These are phyloP conservation scores for Penicillium sp. DNA, from an alignment of 2,329 filamentous ascomycete genomes.

Conservation along the genomic window DNA sequence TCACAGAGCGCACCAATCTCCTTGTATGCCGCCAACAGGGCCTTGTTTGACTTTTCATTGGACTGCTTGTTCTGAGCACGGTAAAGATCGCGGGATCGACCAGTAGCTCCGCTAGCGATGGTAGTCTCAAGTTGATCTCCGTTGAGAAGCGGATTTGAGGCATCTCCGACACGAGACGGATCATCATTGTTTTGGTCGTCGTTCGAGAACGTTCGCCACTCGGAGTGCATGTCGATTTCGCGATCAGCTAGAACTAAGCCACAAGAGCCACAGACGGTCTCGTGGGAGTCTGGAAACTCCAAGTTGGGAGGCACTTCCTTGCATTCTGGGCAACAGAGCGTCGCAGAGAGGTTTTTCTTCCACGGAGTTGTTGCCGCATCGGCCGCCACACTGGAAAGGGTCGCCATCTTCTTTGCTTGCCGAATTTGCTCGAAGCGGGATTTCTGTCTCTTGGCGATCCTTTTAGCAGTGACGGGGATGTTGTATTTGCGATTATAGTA, in stretches of 20 bases:
- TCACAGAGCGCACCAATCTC: slow-evolving; percentile 88
- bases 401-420: slow-evolving; percentile 37
- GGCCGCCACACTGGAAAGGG: slow-evolving; percentile 39
- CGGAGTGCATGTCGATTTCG: slow-evolving; percentile 92
- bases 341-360: slow-evolving; percentile 83
- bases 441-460: slow-evolving; percentile 45
- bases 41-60: slow-evolving; percentile 80
- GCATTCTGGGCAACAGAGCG: slow-evolving; percentile 86
- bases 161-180: slow-evolving; percentile 95
- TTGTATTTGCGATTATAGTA: slow-evolving; percentile 53
- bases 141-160: slow-evolving; percentile 83
- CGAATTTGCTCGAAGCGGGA: slow-evolving; percentile 34
- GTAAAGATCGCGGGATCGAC: slow-evolving; percentile 71
- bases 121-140: slow-evolving; percentile 85
- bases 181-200: slow-evolving; percentile 97
- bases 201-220: slow-evolving; percentile 99
- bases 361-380: slow-evolving; percentile 53
- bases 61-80: slow-evolving; percentile 80
- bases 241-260: slow-evolving; percentile 87
- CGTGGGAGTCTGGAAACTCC: slow-evolving; percentile 87
- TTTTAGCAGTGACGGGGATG: slow-evolving; percentile 45
- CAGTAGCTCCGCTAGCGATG: slow-evolving; percentile 79
- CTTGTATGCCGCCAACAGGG: slow-evolving; percentile 77
- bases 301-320: slow-evolving; percentile 88
- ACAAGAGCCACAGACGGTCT: slow-evolving; percentile 90